Percentiles rank a stretch among this genome's conserved stretches.
Conservation (phyloP, 768 basidiomycete genomes). For the Tricholoma matsutake region DNA sequence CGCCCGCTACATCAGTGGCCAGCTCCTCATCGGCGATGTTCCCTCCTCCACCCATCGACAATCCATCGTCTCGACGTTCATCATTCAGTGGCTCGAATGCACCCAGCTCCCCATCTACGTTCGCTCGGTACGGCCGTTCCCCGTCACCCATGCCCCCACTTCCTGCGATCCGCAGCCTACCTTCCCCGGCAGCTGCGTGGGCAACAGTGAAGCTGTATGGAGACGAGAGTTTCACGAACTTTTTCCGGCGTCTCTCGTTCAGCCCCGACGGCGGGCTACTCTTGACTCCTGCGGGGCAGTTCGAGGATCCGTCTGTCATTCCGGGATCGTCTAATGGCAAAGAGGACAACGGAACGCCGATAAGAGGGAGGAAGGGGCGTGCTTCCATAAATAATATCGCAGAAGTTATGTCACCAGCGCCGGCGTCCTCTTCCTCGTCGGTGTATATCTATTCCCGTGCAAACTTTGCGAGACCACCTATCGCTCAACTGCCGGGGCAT, state of each 20-base stretch:
- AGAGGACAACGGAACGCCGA: slow-evolving; percentile 41
- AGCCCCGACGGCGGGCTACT: slow-evolving; percentile 93
- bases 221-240: slow-evolving; percentile 92
- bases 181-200: slow-evolving; percentile 52
- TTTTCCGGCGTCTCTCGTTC: slow-evolving; percentile 92
- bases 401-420: slow-evolving; percentile 36
- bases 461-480: slow-evolving; percentile 88
- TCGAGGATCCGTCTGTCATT: slow-evolving; percentile 82
- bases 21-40: slow-evolving; percentile 68
- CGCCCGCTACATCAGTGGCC: slow-evolving; percentile 65
- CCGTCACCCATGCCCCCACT: slow-evolving; percentile 91
- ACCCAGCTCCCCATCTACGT: slow-evolving; percentile 67
- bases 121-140: slow-evolving; percentile 69
- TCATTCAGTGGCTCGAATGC: slow-evolving; percentile 83
- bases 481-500: slow-evolving; percentile 94
- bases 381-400: slow-evolving; percentile 33
- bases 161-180: slow-evolving; percentile 79
- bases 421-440: slow-evolving; percentile 38
- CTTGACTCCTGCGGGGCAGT: slow-evolving; percentile 94
- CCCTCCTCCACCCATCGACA: slow-evolving; percentile 65
- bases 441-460: slow-evolving; percentile 97
- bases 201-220: slow-evolving; percentile 81
- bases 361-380: slow-evolving; percentile 57
- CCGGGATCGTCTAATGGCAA: slow-evolving; percentile 20
- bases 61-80: slow-evolving; percentile 54